These are phyloP conservation scores for Colletotrichum cereale DNA, from an alignment of 2,329 filamentous ascomycete species.

Conservation along the genomic window DNA sequence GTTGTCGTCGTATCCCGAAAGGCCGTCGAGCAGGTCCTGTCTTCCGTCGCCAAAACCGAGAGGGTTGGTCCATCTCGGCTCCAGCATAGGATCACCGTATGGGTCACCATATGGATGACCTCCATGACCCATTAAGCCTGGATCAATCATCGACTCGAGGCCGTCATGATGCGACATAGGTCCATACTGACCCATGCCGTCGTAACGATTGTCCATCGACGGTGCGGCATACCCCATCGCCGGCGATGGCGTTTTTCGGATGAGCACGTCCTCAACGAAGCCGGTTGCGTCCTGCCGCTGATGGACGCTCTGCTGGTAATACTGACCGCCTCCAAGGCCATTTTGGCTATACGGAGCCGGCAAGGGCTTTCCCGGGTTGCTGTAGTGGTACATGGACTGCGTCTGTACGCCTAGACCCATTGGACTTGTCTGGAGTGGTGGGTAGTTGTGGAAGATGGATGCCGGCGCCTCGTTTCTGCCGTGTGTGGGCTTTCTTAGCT, in stretches of 20 bases:
- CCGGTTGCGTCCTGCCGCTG: conserved; percentile 44
- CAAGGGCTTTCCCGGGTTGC: conserved; percentile 48
- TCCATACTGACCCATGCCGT: conserved; percentile 39
- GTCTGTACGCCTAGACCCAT: conserved; percentile 39
- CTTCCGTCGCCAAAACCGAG: conserved; percentile 31
- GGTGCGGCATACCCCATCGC: conserved; percentile 42
- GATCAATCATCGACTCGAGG: conserved; percentile 42
- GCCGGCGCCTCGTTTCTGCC: conserved; percentile 47
- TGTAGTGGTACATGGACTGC: conserved; percentile 40
- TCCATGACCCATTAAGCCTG: conserved; percentile 37
- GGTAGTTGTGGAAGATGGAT: conserved; percentile 39
- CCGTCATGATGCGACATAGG: conserved; percentile 39
- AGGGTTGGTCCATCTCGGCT: conserved; percentile 36
- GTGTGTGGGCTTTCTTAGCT: conserved; percentile 46
- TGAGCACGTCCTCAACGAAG: conserved; percentile 48
- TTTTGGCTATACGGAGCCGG: conserved; percentile 53
- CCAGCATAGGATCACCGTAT: conserved; percentile 36
- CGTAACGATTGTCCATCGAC: conserved; percentile 35
- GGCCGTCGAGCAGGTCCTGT: conserved; percentile 38
- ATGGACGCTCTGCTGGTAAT: conserved; percentile 53
- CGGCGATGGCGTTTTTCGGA: conserved; percentile 52
- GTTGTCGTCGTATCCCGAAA: conserved; percentile 42
- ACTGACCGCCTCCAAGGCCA: conserved; percentile 47
- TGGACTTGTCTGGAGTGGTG: conserved; percentile 31
- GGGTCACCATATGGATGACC: conserved; percentile 35